Evolutionary conservation across 1,284 basidiomycete species (phyloP).

Genomic region (Ceratobasidium sp.): DNA sequence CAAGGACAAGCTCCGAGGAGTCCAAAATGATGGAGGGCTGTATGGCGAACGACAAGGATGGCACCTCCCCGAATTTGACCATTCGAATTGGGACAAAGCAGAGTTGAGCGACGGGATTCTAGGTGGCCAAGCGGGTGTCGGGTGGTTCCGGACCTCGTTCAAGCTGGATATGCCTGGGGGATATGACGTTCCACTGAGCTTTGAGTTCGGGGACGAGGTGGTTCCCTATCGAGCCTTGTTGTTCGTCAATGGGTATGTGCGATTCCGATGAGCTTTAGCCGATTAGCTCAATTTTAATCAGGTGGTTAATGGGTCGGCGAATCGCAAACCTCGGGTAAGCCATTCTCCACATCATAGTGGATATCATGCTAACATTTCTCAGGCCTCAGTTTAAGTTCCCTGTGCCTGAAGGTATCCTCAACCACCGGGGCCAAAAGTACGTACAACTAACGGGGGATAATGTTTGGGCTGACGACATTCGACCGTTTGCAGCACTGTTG

Average conservation of each 20-base stretch:
- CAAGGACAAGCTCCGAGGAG: slow-evolving; percentile 74
- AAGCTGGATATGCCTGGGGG: slow-evolving; percentile 68
- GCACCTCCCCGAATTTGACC: slow-evolving; percentile 82
- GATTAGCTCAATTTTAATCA: neutral
- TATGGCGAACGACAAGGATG: slow-evolving; percentile 82
- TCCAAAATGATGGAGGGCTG: slow-evolving; percentile 84
- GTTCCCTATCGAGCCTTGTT: slow-evolving; percentile 75
- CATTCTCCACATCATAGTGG: neutral
- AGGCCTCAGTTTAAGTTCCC: slow-evolving; percentile 83
- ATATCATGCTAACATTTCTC: slow-evolving; percentile 27
- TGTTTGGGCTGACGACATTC: too few relatives aligned
- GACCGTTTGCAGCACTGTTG: slow-evolving; percentile 67
- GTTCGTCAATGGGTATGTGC: slow-evolving; percentile 74
- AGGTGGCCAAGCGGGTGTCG: slow-evolving; percentile 69
- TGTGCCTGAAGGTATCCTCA: slow-evolving; percentile 78
- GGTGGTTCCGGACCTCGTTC: slow-evolving; percentile 83
- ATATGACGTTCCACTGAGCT: slow-evolving; percentile 74
- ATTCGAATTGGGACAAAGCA: slow-evolving; percentile 68
- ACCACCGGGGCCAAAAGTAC: slow-evolving; percentile 78
- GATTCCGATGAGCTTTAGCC: neutral
- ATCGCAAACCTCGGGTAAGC: slow-evolving; percentile 76
- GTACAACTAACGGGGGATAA: slow-evolving; percentile 53
- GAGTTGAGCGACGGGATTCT: slow-evolving; percentile 70
- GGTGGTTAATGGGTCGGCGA: slow-evolving; percentile 84
- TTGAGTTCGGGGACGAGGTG: slow-evolving; percentile 68